Percentiles rank a stretch among this genome's conserved stretches.
Conservation (phyloP, 78 protist species). For the slime mould (Dictyostelium discoideum) region DNA sequence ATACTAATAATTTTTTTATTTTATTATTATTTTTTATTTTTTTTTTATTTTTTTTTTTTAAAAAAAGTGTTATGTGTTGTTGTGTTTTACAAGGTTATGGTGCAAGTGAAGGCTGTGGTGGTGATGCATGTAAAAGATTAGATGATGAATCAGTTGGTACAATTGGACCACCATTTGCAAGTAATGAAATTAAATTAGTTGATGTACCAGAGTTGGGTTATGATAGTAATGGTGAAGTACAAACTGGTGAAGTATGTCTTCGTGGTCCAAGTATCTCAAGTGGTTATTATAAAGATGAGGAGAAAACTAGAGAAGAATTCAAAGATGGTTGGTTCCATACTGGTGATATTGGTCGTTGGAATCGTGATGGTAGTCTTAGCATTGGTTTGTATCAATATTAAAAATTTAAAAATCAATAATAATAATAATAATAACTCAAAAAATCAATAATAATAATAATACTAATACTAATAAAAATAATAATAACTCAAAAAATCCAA, state of each 20-base stretch:
- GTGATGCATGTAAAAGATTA: constrained; percentile 43
- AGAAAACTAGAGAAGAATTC: constrained; percentile 82
- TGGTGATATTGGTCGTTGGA: constrained; percentile 95
- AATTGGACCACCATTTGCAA: constrained; percentile 64
- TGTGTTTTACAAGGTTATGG: constrained; percentile 89
- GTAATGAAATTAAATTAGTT: constrained; percentile 84
- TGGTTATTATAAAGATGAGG: constrained; percentile 93
- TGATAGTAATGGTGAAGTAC: not conserved
- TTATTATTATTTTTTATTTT: not conserved
- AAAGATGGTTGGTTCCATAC: constrained; percentile 94
- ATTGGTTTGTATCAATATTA: not conserved
- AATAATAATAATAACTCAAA: too few relatives aligned
- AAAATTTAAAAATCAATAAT: too few relatives aligned
- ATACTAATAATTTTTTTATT: not conserved
- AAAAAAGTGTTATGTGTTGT: constrained; percentile 10
- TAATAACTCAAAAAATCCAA: too few relatives aligned
- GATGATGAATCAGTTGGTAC: constrained; percentile 52
- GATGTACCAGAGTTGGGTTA: constrained; percentile 93
- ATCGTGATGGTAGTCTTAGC: constrained; percentile 59
- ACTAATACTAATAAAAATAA: too few relatives aligned
- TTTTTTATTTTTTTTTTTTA: not conserved
- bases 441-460: too few relatives aligned
- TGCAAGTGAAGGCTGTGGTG: constrained; percentile 93
- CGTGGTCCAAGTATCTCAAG: constrained; percentile 92
- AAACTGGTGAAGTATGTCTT: constrained; percentile 94